Evolutionary conservation across 2,329 filamentous ascomycete genomes (phyloP).

Genomic region (Knoxdaviesia capensis): DNA sequence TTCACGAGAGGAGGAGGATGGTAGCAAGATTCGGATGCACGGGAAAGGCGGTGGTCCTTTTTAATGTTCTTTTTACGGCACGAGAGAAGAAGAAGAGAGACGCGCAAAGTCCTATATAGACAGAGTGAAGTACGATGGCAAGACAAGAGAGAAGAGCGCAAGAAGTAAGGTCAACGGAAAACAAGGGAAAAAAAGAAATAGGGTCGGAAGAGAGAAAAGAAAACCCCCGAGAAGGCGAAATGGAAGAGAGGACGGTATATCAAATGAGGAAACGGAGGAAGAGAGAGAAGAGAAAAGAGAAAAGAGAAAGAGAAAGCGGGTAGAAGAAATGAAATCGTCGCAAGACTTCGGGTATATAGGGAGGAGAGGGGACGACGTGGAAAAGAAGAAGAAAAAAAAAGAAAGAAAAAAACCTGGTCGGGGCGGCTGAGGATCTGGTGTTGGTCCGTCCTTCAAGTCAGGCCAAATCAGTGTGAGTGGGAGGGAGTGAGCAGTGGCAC

Average conservation of each 20-base stretch:
- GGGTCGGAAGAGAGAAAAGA: slow-evolving; percentile 1
- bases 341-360: slow-evolving; percentile 4
- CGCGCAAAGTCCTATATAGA: no score
- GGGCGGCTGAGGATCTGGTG: no score
- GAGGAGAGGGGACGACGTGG: slow-evolving; percentile 4
- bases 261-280: slow-evolving; percentile 1
- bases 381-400: slow-evolving; percentile 6
- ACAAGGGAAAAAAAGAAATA: neutral
- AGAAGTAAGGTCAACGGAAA: neutral
- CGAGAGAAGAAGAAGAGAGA: no score
- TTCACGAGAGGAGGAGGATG: neutral
- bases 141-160: neutral
- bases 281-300: slow-evolving; percentile 1
- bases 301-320: neutral
- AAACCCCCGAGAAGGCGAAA: neutral
- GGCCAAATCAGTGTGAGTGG: no score
- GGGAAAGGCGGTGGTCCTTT: neutral
- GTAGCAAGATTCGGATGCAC: no score
- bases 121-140: neutral
- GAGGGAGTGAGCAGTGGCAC: no score
- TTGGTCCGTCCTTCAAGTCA: no score
- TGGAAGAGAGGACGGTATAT: neutral
- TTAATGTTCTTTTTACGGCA: no score
- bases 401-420: slow-evolving; percentile 2
- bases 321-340: neutral